Conservation (phyloP, 2,329 filamentous ascomycete species). For the Paraconiothyrium sp. region DNA sequence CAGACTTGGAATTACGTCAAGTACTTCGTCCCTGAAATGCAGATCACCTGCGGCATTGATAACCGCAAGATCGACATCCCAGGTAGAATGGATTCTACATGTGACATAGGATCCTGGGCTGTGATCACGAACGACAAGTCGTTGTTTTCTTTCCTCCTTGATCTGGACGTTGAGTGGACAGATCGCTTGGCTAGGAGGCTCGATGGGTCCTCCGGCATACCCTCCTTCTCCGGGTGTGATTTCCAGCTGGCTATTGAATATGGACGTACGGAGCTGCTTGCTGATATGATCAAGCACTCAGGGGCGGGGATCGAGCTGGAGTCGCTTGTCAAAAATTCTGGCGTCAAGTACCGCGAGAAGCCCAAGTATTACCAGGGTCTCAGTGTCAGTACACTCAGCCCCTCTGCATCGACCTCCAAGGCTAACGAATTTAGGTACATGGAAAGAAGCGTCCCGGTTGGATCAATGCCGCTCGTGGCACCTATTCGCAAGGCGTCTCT, state of each 20-base stretch:
- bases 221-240: constrained; percentile 26
- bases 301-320: constrained; percentile 76
- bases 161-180: constrained; percentile 60
- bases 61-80: constrained; percentile 11
- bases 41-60: constrained; percentile 21
- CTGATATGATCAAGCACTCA: constrained; percentile 70
- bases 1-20: constrained; percentile 12
- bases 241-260: constrained; percentile 56
- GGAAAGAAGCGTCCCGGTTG: constrained; percentile 79
- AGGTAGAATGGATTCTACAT: neutral
- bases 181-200: constrained; percentile 15
- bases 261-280: constrained; percentile 66
- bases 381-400: constrained; percentile 52
- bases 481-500: constrained; percentile 21
- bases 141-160: constrained; percentile 67
- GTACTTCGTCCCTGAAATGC: constrained; percentile 12
- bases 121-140: constrained; percentile 63
- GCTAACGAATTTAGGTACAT: constrained; percentile 58
- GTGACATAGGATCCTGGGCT: constrained; percentile 54
- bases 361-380: constrained; percentile 80
- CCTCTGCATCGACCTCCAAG: neutral
- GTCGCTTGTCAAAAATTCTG: constrained; percentile 71
- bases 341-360: constrained; percentile 70
- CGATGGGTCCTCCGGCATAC: constrained; percentile 18
- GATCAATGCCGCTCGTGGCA: constrained; percentile 69